Evolutionary conservation across 805 yeast species (phyloP).

Genomic region (Candida michaelii): DNA sequence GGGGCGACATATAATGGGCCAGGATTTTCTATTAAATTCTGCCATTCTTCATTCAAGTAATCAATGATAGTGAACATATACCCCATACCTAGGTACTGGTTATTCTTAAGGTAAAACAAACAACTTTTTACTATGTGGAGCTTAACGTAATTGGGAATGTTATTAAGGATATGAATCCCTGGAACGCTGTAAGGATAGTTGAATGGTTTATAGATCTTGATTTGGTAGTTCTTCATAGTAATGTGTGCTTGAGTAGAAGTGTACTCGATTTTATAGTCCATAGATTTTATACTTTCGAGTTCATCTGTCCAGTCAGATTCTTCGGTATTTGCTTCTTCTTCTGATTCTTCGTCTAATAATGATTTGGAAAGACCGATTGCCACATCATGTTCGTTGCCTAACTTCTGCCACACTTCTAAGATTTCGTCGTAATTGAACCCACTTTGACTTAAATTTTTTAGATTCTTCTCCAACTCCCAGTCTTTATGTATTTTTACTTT

Average conservation of each 20-base stretch:
- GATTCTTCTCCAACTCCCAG: conserved; percentile 53
- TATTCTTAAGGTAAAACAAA: conserved; percentile 41
- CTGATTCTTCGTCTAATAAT: not conserved
- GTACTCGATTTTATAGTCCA: conserved; percentile 12
- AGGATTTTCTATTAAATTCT: conserved; percentile 64
- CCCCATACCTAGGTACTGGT: conserved; percentile 63
- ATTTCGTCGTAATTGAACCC: conserved; percentile 74
- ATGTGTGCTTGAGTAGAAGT: not conserved
- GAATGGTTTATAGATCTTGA: conserved; percentile 20
- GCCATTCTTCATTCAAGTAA: conserved; percentile 70
- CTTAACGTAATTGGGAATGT: conserved; percentile 70
- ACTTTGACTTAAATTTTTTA: conserved; percentile 57
- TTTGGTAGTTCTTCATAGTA: not conserved
- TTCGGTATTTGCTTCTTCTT: not conserved
- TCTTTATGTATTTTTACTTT: conserved; percentile 57
- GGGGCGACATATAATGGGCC: conserved; percentile 37
- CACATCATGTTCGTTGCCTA: conserved; percentile 43
- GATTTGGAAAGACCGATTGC: conserved; percentile 9
- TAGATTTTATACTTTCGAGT: conserved; percentile 10
- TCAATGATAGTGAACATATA: conserved; percentile 68
- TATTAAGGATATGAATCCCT: conserved; percentile 58
- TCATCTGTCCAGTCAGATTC: conserved; percentile 13
- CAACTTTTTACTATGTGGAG: conserved; percentile 52
- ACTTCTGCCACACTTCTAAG: conserved; percentile 43
- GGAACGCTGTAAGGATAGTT: conserved; percentile 68